phyloP scores from a whole-genome alignment of 805 yeast genomes.

The Zygosaccharomyces lentus region DNA sequence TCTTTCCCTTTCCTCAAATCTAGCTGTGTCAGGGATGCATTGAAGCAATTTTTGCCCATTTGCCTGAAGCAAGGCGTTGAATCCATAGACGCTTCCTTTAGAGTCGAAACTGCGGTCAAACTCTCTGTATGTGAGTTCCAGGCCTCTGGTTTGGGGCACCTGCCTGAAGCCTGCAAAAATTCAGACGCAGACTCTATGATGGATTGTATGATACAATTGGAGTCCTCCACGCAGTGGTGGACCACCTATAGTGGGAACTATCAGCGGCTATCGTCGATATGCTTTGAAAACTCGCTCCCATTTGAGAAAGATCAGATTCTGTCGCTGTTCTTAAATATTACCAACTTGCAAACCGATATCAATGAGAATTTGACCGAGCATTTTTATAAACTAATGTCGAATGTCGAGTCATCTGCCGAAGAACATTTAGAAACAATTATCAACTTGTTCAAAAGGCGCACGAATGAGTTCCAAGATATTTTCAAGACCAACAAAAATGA shows the following conservation, averaged over 20 bases:
- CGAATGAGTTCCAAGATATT: constrained; percentile 7
- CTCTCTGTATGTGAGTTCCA: constrained; percentile 54
- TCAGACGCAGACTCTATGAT: constrained; percentile 19
- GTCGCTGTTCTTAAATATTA: constrained; percentile 45
- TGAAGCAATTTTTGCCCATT: constrained; percentile 37
- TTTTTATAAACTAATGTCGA: constrained; percentile 7
- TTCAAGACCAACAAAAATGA: constrained; percentile 7
- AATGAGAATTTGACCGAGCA: constrained; percentile 14
- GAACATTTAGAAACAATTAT: constrained; percentile 7
- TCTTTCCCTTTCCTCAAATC: constrained; percentile 25
- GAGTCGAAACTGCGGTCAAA: constrained; percentile 42
- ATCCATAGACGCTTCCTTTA: constrained; percentile 31
- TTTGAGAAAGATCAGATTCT: constrained; percentile 50
- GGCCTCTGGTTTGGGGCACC: constrained; percentile 39
- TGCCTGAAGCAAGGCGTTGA: constrained; percentile 44
- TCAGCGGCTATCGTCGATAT: constrained; percentile 48
- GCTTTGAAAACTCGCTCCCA: constrained; percentile 50
- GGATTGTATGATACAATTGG: constrained; percentile 41
- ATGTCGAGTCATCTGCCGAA: constrained; percentile 11
- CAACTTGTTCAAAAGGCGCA: constrained; percentile 7
- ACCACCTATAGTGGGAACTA: constrained; percentile 67
- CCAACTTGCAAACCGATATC: constrained; percentile 32
- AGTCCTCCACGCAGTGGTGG: constrained; percentile 59
- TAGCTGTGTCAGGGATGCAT: constrained; percentile 40
- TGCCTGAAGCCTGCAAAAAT: constrained; percentile 27